These are phyloP conservation scores for Didymella arachidicola DNA, from an alignment of 2,329 filamentous ascomycete species.

Conservation along the genomic window DNA sequence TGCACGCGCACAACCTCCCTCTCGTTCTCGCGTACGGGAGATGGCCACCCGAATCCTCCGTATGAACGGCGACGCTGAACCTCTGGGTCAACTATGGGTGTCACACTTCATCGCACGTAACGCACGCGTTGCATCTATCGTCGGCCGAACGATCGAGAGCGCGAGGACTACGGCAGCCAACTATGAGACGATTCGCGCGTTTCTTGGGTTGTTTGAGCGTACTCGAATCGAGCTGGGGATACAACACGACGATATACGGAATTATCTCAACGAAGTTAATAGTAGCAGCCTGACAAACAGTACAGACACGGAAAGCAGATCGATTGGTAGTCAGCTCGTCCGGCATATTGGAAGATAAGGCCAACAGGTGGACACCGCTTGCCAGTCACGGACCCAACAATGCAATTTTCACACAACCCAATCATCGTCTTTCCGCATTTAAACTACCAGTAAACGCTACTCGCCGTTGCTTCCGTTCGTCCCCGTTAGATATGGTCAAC, in stretches of 20 bases:
- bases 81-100: too few relatives aligned
- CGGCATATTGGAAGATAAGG: background rate
- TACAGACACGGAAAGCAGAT: background rate
- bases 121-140: too few relatives aligned
- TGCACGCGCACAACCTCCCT: too few relatives aligned
- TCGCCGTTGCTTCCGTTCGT: conserved; percentile 13
- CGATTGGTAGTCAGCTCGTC: background rate
- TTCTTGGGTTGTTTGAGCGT: too few relatives aligned
- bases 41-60: background rate
- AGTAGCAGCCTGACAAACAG: background rate
- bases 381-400: background rate
- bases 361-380: background rate
- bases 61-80: background rate
- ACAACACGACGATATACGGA: too few relatives aligned
- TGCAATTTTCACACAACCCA: background rate
- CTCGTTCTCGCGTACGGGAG: too few relatives aligned
- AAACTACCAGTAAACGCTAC: conserved; percentile 4
- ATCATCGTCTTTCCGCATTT: background rate
- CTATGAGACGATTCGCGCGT: too few relatives aligned
- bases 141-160: too few relatives aligned
- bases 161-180: too few relatives aligned
- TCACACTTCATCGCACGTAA: too few relatives aligned
- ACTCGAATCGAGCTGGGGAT: too few relatives aligned
- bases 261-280: background rate
- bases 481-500: conserved; percentile 6